Conservation (phyloP, 2,329 filamentous ascomycete species). For the Colletotrichum spinosum region DNA sequence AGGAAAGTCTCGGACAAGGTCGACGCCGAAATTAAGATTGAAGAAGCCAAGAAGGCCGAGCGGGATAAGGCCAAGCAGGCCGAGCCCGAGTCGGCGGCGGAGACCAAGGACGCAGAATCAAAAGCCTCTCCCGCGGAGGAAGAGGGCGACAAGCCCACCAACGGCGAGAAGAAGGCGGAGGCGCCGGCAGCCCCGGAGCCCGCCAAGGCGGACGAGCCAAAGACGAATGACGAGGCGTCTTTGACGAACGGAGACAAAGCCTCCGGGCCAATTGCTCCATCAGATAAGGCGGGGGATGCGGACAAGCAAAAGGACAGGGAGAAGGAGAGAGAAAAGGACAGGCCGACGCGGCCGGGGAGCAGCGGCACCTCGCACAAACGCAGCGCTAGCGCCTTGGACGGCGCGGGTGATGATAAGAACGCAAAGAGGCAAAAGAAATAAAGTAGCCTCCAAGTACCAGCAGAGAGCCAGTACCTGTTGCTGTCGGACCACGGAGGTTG, state of each 20-base stretch:
- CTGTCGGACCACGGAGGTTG: conserved; percentile 34
- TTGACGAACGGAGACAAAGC: conserved; percentile 16
- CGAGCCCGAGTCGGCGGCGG: conserved; percentile 23
- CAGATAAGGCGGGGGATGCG: conserved; percentile 38
- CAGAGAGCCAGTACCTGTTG: conserved; percentile 30
- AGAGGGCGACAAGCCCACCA: conserved; percentile 14
- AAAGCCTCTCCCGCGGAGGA: conserved; percentile 13
- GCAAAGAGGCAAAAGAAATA: conserved; percentile 68
- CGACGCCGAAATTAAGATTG: conserved; percentile 75
- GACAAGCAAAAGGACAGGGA: conserved; percentile 42
- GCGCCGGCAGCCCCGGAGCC: conserved; percentile 15
- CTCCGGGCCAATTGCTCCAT: conserved; percentile 21
- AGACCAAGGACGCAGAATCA: conserved; percentile 20
- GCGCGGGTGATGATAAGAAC: conserved; percentile 70
- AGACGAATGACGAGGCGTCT: conserved; percentile 32
- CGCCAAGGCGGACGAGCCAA: conserved; percentile 23
- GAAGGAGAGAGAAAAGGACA: conserved; percentile 41
- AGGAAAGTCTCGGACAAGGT: conserved; percentile 82
- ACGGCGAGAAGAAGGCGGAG: conserved; percentile 20
- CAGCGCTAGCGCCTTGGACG: conserved; percentile 84
- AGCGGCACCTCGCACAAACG: conserved; percentile 72
- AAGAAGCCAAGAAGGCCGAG: conserved; percentile 68
- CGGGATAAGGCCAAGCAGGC: conserved; percentile 53
- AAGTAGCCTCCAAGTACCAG: conserved; percentile 43
- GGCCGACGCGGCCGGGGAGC: conserved; percentile 49